Evolutionary conservation across 208 protist species (phyloP).

Genomic region (Wallacemonas sp.): DNA sequence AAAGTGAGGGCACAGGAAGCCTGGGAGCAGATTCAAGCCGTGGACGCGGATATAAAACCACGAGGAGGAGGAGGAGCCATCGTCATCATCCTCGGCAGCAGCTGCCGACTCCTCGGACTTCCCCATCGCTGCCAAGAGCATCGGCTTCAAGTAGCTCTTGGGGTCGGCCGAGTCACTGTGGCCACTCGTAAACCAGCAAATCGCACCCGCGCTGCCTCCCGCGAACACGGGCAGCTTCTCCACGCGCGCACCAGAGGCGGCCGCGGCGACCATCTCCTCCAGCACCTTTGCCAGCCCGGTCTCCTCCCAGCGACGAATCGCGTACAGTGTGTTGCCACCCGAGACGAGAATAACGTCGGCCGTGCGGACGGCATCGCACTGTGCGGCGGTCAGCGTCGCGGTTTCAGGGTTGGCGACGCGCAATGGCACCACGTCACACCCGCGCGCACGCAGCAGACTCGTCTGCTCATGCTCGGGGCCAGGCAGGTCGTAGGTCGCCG

Average conservation of each 20-base stretch:
- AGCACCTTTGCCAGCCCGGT: conserved; percentile 67
- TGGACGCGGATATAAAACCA: conserved; percentile 90
- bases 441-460: conserved; percentile 37
- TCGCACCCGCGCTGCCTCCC: conserved; percentile 87
- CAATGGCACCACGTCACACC: conserved; percentile 55
- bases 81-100: conserved; percentile 4
- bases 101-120: conserved; percentile 24
- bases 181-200: conserved; percentile 89
- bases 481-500: conserved; percentile 86
- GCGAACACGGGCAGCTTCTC: conserved; percentile 56
- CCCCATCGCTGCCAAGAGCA: conserved; percentile 28
- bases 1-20: conserved; percentile 87
- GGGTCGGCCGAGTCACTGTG: conserved; percentile 92
- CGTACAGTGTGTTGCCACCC: conserved; percentile 92
- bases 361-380: conserved; percentile 9
- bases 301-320: conserved; percentile 86
- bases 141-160: conserved; percentile 59
- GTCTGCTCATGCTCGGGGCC: conserved; percentile 40
- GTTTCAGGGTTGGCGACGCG: conserved; percentile 54
- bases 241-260: conserved; percentile 14
- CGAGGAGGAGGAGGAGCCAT: conserved; percentile 5
- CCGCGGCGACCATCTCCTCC: conserved; percentile 25
- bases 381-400: conserved; percentile 17
- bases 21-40: conserved; percentile 75
- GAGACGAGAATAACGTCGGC: conserved; percentile 84